A percentile compares a stretch with the other conserved stretches of the same genome.
These are phyloP conservation scores for Pythium biforme DNA, from an alignment of 352 stramenopile species.

Conservation along the genomic window DNA sequence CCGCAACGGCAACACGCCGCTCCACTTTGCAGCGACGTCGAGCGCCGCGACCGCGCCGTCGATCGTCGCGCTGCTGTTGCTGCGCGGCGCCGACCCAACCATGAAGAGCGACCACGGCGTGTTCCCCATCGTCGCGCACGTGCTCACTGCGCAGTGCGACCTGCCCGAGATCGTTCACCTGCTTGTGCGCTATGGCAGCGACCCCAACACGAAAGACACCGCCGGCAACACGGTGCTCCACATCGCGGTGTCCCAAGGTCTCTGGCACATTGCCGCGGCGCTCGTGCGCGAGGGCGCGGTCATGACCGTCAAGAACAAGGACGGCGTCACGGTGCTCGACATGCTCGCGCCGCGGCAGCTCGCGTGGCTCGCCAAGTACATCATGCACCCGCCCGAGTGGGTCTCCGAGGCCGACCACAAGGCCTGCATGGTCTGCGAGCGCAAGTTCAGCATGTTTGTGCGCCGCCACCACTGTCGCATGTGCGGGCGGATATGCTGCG, in stretches of 20 bases:
- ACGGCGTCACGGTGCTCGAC: constrained; percentile 71
- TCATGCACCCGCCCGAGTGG: constrained; percentile 69
- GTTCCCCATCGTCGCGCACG: constrained; percentile 75
- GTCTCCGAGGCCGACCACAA: constrained; percentile 61
- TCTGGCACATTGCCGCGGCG: constrained; percentile 70
- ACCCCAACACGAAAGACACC: constrained; percentile 70
- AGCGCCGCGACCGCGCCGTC: constrained; percentile 41
- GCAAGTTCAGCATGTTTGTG: constrained; percentile 67
- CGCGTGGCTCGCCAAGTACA: constrained; percentile 79
- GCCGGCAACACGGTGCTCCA: constrained; percentile 79
- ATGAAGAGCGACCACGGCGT: constrained; percentile 72
- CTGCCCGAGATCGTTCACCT: constrained; percentile 67
- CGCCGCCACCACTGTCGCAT: constrained; percentile 81
- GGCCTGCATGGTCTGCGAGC: constrained; percentile 70
- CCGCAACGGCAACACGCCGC: constrained; percentile 77
- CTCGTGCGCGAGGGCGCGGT: constrained; percentile 62
- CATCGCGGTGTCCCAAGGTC: constrained; percentile 68
- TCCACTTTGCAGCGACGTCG: constrained; percentile 79
- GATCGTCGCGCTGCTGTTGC: constrained; percentile 62
- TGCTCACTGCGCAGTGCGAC: constrained; percentile 70
- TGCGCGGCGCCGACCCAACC: constrained; percentile 54
- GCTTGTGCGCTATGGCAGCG: constrained; percentile 72
- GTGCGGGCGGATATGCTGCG: constrained; percentile 80
- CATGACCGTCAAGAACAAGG: constrained; percentile 78
- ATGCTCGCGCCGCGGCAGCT: constrained; percentile 68